These are phyloP conservation scores for Penicillium turbatum DNA, from an alignment of 495 filamentous ascomycete species.

Conservation along the genomic window DNA sequence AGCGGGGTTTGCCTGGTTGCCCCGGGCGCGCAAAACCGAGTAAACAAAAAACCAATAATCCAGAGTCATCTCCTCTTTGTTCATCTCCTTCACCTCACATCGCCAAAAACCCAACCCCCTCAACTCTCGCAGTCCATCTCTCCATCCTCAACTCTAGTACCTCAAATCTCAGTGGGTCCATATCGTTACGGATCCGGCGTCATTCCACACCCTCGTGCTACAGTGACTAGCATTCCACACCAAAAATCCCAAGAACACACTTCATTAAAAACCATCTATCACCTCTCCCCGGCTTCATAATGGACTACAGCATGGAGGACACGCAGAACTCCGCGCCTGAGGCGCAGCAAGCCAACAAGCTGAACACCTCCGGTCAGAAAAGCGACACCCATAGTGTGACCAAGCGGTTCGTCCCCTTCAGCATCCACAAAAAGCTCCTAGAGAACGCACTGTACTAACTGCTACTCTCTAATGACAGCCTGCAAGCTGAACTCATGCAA, in stretches of 20 bases:
- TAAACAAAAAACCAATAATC: constrained; percentile 2
- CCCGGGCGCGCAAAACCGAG: background rate
- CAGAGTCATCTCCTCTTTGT: background rate
- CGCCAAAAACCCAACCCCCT: background rate
- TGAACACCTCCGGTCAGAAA: constrained; percentile 51
- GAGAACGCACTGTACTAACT: constrained; percentile 6
- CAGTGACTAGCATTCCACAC: constrained; percentile 28
- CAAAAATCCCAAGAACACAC: constrained; percentile 11
- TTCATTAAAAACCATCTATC: background rate
- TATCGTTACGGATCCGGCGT: constrained; percentile 34
- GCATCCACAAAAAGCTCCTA: background rate
- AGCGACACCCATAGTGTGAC: constrained; percentile 69
- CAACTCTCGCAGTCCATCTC: constrained; percentile 1
- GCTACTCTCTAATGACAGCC: constrained; percentile 43
- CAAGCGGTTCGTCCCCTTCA: constrained; percentile 57
- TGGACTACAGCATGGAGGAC: constrained; percentile 68
- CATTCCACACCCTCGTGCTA: constrained; percentile 42
- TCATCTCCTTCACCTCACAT: background rate
- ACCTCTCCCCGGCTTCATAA: constrained; percentile 23
- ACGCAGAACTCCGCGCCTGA: constrained; percentile 68
- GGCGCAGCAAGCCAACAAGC: constrained; percentile 54
- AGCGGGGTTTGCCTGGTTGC: constrained; percentile 7
- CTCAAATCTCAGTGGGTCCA: constrained; percentile 25
- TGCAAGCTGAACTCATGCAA: constrained; percentile 96
- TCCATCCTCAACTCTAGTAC: constrained; percentile 5